Conservation (phyloP, 2,329 filamentous ascomycete genomes). For the Paecilomyces dactylethromorphus region DNA sequence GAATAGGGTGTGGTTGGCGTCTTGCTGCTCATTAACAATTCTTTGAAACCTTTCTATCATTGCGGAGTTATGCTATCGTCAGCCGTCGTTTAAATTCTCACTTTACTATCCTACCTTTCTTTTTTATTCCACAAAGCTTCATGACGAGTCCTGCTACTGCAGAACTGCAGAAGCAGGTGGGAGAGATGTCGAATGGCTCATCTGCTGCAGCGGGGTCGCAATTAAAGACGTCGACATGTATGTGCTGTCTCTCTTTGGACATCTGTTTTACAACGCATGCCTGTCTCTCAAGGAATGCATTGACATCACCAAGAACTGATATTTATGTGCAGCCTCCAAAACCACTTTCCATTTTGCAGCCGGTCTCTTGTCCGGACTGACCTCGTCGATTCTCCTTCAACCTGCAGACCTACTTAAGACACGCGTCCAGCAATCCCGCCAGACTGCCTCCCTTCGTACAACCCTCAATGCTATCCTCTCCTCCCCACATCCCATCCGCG, state of each 20-base stretch:
- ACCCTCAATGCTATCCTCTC: conserved; percentile 65
- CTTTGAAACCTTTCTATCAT: not conserved
- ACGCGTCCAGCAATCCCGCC: conserved; percentile 78
- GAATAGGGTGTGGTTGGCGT: not conserved
- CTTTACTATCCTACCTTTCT: not conserved
- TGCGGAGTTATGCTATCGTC: not conserved
- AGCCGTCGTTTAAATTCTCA: not conserved
- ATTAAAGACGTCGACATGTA: conserved; percentile 6
- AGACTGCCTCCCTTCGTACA: conserved; percentile 57
- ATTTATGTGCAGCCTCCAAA: conserved; percentile 27
- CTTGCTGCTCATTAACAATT: not conserved
- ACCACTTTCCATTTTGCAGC: conserved; percentile 75
- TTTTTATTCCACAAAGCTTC: not conserved
- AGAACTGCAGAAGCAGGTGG: not conserved
- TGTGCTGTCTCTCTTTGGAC: not conserved
- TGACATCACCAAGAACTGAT: not conserved
- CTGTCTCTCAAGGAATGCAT: not conserved
- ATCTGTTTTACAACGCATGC: not conserved
- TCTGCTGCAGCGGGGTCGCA: conserved; percentile 1
- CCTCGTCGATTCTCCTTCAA: conserved; percentile 84
- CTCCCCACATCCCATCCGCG: conserved; percentile 59
- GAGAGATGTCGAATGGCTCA: conserved; percentile 8
- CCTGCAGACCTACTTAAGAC: conserved; percentile 96
- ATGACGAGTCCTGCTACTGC: not conserved
- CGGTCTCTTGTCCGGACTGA: conserved; percentile 78